A percentile compares a stretch with the other conserved stretches of the same genome.
phyloP scores from a whole-genome alignment of 257 asterid species.

The Anisodus tanguticus region DNA sequence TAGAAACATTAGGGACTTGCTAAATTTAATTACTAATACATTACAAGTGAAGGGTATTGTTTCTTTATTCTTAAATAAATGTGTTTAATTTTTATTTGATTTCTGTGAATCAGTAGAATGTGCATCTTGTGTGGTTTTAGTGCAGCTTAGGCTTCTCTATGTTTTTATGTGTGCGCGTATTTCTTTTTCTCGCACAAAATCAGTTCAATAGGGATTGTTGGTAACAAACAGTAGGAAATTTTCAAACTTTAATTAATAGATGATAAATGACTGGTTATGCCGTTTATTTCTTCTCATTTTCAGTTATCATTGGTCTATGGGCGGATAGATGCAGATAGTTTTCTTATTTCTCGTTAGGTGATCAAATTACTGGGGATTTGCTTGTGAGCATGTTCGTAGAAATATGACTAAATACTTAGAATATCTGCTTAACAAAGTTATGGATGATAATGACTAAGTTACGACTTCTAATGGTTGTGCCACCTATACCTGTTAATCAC shows the following conservation, averaged over 20 bases:
- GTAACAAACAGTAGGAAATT: background rate
- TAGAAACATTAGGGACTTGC: background rate
- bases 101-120: background rate
- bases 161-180: background rate
- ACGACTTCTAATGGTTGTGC: background rate
- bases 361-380: background rate
- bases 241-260: background rate
- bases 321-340: background rate
- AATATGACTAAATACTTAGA: background rate
- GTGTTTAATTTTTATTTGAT: background rate
- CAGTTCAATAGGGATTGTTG: background rate
- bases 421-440: background rate
- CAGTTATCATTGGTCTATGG: background rate
- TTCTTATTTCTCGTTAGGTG: conserved; percentile 5
- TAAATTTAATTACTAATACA: background rate
- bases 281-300: background rate
- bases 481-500: background rate
- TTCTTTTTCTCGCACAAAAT: conserved; percentile 1
- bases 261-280: background rate
- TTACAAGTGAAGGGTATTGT: background rate
- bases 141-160: background rate
- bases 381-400: background rate
- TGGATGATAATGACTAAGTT: background rate
- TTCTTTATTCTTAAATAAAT: background rate
- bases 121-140: background rate